These are phyloP conservation scores for Neckera pumila DNA, from an alignment of 225 moss, liverwort and hornwort species.

Conservation along the genomic window DNA sequence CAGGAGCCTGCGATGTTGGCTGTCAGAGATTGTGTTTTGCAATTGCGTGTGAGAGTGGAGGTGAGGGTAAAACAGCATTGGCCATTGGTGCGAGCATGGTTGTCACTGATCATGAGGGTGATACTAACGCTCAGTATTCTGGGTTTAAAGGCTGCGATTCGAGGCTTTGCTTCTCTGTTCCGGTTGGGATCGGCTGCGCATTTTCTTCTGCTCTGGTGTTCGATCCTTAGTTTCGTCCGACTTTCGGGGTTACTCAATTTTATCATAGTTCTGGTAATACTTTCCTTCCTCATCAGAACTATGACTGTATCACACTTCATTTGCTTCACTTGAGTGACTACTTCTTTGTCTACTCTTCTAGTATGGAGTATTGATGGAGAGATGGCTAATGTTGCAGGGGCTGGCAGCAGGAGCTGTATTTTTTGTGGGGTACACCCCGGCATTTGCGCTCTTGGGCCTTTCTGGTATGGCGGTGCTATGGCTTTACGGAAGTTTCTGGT, in stretches of 20 bases:
- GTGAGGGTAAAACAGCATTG: conserved; percentile 29
- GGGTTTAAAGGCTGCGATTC: conserved; percentile 65
- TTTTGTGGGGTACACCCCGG: conserved; percentile 57
- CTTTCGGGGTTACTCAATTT: conserved; percentile 71
- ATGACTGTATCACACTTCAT: not conserved
- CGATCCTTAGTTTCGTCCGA: conserved; percentile 59
- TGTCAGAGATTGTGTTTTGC: conserved; percentile 29
- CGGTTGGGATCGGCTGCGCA: conserved; percentile 78
- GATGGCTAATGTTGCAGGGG: conserved; percentile 51
- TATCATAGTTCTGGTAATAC: conserved; percentile 49
- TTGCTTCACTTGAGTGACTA: not conserved
- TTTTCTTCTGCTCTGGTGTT: conserved; percentile 85
- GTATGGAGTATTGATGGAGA: conserved; percentile 11
- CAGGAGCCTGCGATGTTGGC: conserved; percentile 47
- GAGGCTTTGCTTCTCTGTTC: conserved; percentile 69
- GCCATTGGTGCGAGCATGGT: conserved; percentile 58
- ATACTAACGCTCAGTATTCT: conserved; percentile 58
- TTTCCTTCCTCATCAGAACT: not conserved
- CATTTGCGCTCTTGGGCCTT: conserved; percentile 53
- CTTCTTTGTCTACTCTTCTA: not conserved
- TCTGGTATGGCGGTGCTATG: conserved; percentile 62
- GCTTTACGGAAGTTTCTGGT: conserved; percentile 93
- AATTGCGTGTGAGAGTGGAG: conserved; percentile 35
- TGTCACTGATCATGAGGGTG: conserved; percentile 45
- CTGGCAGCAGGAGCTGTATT: conserved; percentile 55